A percentile compares a stretch with the other conserved stretches of the same genome.
These are phyloP conservation scores for Phanerochaete sordida DNA, from an alignment of 768 basidiomycete species.

Conservation along the genomic window DNA sequence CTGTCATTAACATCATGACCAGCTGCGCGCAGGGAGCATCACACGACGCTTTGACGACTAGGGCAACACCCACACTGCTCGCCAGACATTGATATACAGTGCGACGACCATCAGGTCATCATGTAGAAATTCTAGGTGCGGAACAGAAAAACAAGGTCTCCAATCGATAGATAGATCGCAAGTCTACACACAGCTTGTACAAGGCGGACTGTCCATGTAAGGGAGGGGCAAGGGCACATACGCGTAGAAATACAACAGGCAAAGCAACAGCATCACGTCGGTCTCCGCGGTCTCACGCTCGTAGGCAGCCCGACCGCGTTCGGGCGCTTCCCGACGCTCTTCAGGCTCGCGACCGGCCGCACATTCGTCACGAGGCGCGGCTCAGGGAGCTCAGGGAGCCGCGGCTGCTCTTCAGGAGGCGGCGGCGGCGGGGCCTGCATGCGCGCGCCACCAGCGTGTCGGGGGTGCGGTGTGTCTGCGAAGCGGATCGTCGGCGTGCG, in stretches of 20 bases:
- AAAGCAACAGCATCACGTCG: slow-evolving; percentile 5
- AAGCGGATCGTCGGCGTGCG: slow-evolving; percentile 23
- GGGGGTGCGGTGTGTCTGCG: slow-evolving; percentile 11
- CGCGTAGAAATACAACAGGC: background rate
- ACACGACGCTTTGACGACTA: background rate
- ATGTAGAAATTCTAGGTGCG: background rate
- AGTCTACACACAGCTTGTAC: background rate
- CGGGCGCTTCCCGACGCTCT: slow-evolving; percentile 4
- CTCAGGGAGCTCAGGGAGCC: background rate
- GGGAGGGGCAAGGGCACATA: background rate
- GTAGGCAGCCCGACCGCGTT: slow-evolving; percentile 18
- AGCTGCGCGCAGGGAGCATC: background rate
- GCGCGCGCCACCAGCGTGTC: background rate
- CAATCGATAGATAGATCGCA: background rate
- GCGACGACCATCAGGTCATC: background rate
- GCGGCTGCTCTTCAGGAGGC: background rate
- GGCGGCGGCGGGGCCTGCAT: background rate
- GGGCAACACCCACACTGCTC: background rate
- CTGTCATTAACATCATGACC: background rate
- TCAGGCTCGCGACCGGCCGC: slow-evolving; percentile 3
- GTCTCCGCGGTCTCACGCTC: slow-evolving; percentile 16
- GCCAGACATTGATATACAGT: background rate
- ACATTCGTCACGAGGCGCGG: background rate
- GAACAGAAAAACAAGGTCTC: background rate
- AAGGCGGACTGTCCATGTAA: background rate